phyloP scores from a whole-genome alignment of 1,284 basidiomycete species.

The Pseudozyma tsukubaensis region DNA sequence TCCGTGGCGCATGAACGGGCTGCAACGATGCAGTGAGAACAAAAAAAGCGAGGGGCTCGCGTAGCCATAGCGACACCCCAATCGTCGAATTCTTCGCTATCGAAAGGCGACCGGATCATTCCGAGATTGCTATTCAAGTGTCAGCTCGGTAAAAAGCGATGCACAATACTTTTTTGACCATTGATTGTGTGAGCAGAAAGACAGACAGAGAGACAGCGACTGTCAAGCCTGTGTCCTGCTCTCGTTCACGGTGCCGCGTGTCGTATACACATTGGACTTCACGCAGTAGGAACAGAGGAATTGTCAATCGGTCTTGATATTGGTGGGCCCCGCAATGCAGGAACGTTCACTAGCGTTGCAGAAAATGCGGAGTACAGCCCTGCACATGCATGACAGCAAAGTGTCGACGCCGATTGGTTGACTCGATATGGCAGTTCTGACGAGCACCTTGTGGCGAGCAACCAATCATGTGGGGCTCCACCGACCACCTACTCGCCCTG shows the following conservation, averaged over 20 bases:
- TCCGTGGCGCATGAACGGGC: conserved; percentile 3
- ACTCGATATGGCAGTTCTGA: neutral
- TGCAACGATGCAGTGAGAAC: neutral
- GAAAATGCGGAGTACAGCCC: neutral
- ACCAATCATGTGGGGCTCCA: conserved; percentile 17
- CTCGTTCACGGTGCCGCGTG: no score
- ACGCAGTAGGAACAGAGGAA: neutral
- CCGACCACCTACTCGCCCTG: neutral
- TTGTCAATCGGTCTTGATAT: neutral
- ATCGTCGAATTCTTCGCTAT: neutral
- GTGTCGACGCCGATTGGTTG: neutral
- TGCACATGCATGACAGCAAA: neutral
- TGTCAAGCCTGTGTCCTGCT: no score
- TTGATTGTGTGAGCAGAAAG: no score
- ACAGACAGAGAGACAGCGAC: no score
- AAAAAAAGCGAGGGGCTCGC: neutral
- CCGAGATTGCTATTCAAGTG: neutral
- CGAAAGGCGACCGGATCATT: conserved; percentile 3
- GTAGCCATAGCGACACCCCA: neutral
- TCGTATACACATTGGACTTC: neutral
- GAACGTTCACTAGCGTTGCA: neutral
- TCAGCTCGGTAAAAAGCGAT: neutral
- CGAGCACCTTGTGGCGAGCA: neutral
- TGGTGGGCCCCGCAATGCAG: conserved; percentile 9
- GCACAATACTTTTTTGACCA: neutral